Conservation (phyloP, 2,329 filamentous ascomycete genomes). For the Trichoderma harzianum region DNA sequence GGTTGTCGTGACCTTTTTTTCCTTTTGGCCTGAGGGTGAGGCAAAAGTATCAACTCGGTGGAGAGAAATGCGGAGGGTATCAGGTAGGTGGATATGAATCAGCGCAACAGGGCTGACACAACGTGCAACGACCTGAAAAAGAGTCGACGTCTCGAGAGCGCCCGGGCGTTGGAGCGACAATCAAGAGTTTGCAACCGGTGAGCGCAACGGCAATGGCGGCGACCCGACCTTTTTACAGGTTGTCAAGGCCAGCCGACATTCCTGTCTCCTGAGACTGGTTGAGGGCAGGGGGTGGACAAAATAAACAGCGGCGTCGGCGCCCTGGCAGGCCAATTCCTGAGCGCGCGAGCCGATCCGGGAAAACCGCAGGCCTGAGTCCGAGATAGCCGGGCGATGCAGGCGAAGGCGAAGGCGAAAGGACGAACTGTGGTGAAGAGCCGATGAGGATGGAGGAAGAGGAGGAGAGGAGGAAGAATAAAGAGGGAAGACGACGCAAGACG, state of each 20-base stretch:
- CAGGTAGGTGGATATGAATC: constrained; percentile 12
- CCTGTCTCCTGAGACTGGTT: constrained; percentile 18
- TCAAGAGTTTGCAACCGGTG: neutral
- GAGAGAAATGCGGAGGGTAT: constrained; percentile 13
- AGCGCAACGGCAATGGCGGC: constrained; percentile 5
- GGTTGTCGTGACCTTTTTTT: neutral
- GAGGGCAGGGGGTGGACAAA: neutral
- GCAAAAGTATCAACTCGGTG: neutral
- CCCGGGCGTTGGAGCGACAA: neutral
- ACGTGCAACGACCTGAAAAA: neutral
- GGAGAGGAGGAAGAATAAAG: neutral
- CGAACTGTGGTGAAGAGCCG: neutral
- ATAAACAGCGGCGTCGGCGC: constrained; percentile 12
- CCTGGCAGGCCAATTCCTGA: neutral
- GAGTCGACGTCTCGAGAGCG: neutral
- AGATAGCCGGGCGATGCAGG: constrained; percentile 11
- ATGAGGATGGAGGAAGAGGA: neutral
- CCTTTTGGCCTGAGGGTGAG: neutral
- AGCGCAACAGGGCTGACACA: neutral
- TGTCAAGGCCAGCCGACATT: constrained; percentile 8
- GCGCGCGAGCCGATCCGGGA: neutral
- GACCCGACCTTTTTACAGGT: neutral
- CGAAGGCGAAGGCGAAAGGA: neutral
- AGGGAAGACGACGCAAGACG: neutral
- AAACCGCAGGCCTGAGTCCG: neutral